phyloP scores from a whole-genome alignment of 1,284 basidiomycete genomes.

The Pisolithus thermaeus region DNA sequence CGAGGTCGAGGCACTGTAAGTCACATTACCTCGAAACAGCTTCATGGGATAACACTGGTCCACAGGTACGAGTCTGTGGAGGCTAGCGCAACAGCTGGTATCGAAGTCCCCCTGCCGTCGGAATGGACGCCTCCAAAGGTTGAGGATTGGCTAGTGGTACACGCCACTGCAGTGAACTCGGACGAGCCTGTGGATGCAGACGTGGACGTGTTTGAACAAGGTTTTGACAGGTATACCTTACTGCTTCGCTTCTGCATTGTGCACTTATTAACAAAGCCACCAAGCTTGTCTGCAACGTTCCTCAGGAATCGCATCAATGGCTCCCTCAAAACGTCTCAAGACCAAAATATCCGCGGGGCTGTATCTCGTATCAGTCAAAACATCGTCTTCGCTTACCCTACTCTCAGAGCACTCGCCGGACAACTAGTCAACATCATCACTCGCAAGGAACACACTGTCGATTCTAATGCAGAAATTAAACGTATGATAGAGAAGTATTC shows the following conservation, averaged over 20 bases:
- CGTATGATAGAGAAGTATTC: slow-evolving; percentile 22
- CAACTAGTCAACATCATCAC: slow-evolving; percentile 11
- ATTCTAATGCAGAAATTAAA: slow-evolving; percentile 16
- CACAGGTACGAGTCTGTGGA: slow-evolving; percentile 15
- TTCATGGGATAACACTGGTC: not conserved
- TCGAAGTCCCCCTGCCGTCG: slow-evolving; percentile 12
- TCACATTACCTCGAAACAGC: not conserved
- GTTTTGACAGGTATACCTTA: slow-evolving; percentile 25
- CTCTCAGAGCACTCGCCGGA: slow-evolving; percentile 14
- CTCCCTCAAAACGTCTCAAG: slow-evolving; percentile 10
- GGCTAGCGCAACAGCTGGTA: slow-evolving; percentile 9
- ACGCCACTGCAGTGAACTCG: slow-evolving; percentile 19
- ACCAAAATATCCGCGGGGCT: slow-evolving; percentile 7
- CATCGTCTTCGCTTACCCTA: slow-evolving; percentile 25
- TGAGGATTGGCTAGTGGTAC: slow-evolving; percentile 22
- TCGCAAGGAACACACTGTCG: not conserved
- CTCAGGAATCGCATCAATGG: slow-evolving; percentile 21
- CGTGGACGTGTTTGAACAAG: slow-evolving; percentile 22
- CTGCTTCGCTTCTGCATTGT: not conserved
- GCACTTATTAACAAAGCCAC: not conserved
- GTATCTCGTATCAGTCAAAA: slow-evolving; percentile 17
- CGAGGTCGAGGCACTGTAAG: slow-evolving; percentile 24
- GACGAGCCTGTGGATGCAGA: slow-evolving; percentile 8
- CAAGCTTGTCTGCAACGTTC: slow-evolving; percentile 19
- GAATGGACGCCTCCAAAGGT: slow-evolving; percentile 16